Evolutionary conservation across 2,329 filamentous ascomycete species (phyloP), one percentile per base, ranked within the genome.

Genomic region (Pseudonectria buxi): DNA sequence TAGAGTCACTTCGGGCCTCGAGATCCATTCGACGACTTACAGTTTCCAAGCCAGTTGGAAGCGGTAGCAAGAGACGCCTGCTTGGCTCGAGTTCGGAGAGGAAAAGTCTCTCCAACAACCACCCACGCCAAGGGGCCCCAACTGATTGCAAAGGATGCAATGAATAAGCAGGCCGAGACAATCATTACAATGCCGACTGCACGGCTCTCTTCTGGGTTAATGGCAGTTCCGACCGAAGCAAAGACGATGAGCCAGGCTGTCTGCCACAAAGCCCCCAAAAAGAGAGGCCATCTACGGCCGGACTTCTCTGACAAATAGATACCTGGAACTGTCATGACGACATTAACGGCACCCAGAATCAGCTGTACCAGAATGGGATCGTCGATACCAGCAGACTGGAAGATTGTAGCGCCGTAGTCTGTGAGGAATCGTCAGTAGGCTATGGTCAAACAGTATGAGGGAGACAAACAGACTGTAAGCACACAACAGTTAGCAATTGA

Each of bases 61-160:
- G 70, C 65, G 3, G 73, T 76, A 3, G 71, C 65, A 13, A 78
- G 57, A 15, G 72, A 72, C 14, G 71, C 70, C 52, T 71, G 68
- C 61, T 72, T 72, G 2, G 70, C 68, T 31, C 72, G 63, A 26
- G 72, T 74, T 9, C 75, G 65, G 1, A 72, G 64, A 6, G 78
- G 72, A 54, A 81, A 85, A 30, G 76, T 75, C 56, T 85, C 81
- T 33, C 76, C 76, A 28, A 80, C 74, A 37, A 82, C 72, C 24
- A 77, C 74, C 81, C 81, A 86, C 4, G 78, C 68, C 33, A 84
- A 74, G 0, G 81, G 81, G 10, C 81, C 81, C 79, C 79, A 86
- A 3, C 78, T 83, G 29, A 67, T 44, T 2, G 82, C 82, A 47
- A 85, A 88, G 2, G 75, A 80, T 31, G 77, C 73, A 36, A 87